Evolutionary conservation across 2,329 filamentous ascomycete species (phyloP), one percentile per base, ranked within the genome.

Genomic region (Zasmidium angulare): DNA sequence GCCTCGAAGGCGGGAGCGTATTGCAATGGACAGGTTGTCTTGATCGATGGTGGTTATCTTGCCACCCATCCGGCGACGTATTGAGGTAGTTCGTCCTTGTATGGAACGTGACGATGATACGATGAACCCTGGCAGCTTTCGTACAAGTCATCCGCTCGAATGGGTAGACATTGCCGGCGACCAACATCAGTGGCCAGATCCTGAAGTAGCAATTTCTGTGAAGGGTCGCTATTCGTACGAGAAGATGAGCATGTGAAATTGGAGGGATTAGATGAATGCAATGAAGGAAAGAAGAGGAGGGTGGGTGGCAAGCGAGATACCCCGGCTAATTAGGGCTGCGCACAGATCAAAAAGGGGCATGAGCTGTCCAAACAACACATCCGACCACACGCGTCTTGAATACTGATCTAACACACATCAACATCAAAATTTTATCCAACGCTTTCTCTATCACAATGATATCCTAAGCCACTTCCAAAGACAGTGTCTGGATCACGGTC

Each of bases 21-120:
- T 14, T 50, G 20, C 22, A 50, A 50, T 50, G 48, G 17, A 17
- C 36, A 24, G 22, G 48, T 50, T 7, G 48, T 50, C 9, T 29
- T 50, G 22, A 50, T 50, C 19, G 48, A 50, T 14, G 48, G 48
- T 26, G 48, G 48, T 11, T 50, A 50, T 7, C 26, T 50, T 48
- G 43, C n/a, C 36, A 43, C 11, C 3, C 36, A 43, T 43, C 36
- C 36, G n/a, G 36, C 36, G 12, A 43, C 36, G 14, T 43, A 43
- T 19, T 43, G 36, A 43, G 9, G 12, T 19, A 43, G 36, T 43
- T 29, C 4, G 26, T 11, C 11, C 11, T 29, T 29, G 26, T n/a
- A 29, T 29, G 26, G 11, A 29, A 29, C 26, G 6, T 29, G 26
- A 29, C 4, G 11, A 29, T 29, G 26, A 29, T 11, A 29, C 11